Evolutionary conservation across 2,329 filamentous ascomycete species (phyloP).

Genomic region (Helotiales sp.): DNA sequence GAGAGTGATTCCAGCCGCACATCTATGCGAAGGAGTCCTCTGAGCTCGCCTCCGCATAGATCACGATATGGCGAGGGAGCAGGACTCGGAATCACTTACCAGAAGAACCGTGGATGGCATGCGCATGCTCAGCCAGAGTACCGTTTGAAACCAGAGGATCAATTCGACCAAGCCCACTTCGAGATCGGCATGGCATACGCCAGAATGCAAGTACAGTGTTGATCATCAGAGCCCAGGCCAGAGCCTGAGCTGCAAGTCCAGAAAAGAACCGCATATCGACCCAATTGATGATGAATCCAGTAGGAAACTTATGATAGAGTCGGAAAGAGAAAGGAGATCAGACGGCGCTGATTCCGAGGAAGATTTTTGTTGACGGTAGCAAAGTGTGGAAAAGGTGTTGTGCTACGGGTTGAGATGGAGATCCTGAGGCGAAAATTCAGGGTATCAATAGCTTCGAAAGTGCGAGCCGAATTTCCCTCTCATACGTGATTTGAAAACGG

Average conservation of each 20-base stretch:
- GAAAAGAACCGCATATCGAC: too few relatives aligned
- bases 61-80: background rate
- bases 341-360: too few relatives aligned
- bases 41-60: conserved; percentile 8
- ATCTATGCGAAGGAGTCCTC: too few relatives aligned
- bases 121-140: conserved; percentile 62
- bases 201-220: conserved; percentile 67
- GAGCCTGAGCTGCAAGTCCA: background rate
- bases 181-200: conserved; percentile 82
- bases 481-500: background rate
- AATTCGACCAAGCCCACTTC: conserved; percentile 67
- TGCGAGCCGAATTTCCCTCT: background rate
- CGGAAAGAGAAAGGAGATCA: too few relatives aligned
- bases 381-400: background rate
- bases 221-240: background rate
- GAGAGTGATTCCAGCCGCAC: too few relatives aligned
- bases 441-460: background rate
- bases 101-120: conserved; percentile 73
- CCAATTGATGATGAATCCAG: too few relatives aligned
- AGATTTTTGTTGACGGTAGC: too few relatives aligned
- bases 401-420: background rate
- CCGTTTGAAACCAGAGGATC: conserved; percentile 74
- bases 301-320: too few relatives aligned
- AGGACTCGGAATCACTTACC: conserved; percentile 53
- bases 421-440: background rate